These are phyloP conservation scores for Coniochaeta sp. DNA, from an alignment of 2,329 filamentous ascomycete species.

Conservation along the genomic window DNA sequence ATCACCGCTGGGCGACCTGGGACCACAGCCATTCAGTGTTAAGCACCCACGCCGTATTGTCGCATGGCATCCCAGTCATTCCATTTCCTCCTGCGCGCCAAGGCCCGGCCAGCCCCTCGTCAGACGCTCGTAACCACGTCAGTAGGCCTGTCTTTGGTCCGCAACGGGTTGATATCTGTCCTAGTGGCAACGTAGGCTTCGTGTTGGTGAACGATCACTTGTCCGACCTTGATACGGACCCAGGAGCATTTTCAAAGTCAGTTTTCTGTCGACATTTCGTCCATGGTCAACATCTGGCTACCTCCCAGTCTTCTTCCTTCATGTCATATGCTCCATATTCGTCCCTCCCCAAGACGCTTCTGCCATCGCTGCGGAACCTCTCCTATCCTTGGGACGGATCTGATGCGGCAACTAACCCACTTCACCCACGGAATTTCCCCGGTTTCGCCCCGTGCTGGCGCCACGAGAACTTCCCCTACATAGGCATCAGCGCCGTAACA, in stretches of 20 bases:
- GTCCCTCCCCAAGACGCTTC: neutral
- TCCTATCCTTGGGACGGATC: neutral
- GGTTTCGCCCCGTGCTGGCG: conserved; percentile 41
- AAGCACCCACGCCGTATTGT: conserved; percentile 13
- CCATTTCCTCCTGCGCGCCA: neutral
- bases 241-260: conserved; percentile 15
- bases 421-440: conserved; percentile 14
- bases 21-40: too few species aligned
- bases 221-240: too few species aligned
- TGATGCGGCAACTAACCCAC: neutral
- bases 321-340: neutral
- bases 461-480: conserved; percentile 44
- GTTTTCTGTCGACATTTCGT: conserved; percentile 28
- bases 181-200: conserved; percentile 20
- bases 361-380: neutral
- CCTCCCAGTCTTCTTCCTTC: neutral
- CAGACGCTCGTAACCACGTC: neutral
- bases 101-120: neutral
- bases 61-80: conserved; percentile 45
- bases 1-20: conserved; percentile 25
- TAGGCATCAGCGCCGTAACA: conserved; percentile 37
- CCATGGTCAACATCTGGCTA: neutral
- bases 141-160: conserved; percentile 33
- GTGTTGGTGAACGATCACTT: conserved; percentile 16
- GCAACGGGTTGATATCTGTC: conserved; percentile 38